Percentiles rank a stretch among this genome's conserved stretches.
These are phyloP conservation scores for Basidiobolus meristosporus DNA, from an alignment of 371 early-diverging fungal genomes.

Conservation along the genomic window DNA sequence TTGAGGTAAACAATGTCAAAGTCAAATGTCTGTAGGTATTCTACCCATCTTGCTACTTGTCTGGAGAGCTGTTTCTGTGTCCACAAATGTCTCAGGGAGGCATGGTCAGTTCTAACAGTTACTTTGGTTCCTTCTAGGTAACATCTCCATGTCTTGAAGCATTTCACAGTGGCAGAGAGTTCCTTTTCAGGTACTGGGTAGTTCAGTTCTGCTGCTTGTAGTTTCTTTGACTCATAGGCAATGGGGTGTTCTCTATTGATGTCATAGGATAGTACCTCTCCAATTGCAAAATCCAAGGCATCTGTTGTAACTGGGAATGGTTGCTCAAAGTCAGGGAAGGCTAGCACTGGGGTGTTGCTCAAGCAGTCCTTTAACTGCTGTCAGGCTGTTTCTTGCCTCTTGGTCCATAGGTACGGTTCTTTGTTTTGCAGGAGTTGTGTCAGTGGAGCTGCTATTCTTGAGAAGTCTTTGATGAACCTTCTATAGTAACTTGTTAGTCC, in stretches of 20 bases:
- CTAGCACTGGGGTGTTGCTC: constrained; percentile 5
- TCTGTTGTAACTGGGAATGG: constrained; percentile 10
- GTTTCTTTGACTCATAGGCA: constrained; percentile 1
- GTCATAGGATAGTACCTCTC: no score
- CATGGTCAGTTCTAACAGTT: constrained; percentile 9
- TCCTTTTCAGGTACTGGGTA: constrained; percentile 12
- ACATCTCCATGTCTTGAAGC: constrained; percentile 6
- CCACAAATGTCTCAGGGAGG: constrained; percentile 3
- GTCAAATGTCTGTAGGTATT: constrained; percentile 9
- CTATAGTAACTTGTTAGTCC: constrained; percentile 13
- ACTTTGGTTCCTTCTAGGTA: constrained; percentile 5
- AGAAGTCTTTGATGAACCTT: constrained; percentile 10
- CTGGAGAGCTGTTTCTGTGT: constrained; percentile 1
- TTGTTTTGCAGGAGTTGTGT: constrained; percentile 13
- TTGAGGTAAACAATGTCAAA: constrained; percentile 10
- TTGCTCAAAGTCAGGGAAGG: constrained; percentile 7
- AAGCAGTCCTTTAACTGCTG: constrained; percentile 6
- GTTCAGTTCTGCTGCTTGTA: constrained; percentile 8
- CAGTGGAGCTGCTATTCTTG: constrained; percentile 15
- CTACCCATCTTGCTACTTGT: constrained; percentile 8
- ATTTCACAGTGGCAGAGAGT: constrained; percentile 8
- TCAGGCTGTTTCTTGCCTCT: constrained; percentile 11
- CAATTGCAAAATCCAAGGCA: constrained; percentile 9
- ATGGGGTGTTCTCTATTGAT: not conserved
- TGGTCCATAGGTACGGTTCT: constrained; percentile 2